A percentile compares a stretch with the other conserved stretches of the same genome.
Conservation (phyloP, 2,329 filamentous ascomycete genomes). For the Pseudogymnoascus destructans region DNA sequence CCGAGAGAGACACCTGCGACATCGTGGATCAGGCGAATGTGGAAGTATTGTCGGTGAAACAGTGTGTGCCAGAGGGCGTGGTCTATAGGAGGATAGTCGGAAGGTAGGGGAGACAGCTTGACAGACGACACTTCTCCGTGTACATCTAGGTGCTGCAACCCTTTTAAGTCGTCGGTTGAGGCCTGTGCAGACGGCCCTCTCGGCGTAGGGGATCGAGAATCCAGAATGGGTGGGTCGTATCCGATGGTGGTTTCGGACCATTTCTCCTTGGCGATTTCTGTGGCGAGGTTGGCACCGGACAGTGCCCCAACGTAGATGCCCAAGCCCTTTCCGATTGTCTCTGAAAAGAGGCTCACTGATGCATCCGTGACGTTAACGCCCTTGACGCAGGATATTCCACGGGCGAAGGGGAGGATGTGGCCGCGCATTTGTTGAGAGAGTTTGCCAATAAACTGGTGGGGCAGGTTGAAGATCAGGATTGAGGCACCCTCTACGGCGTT, state of each 20-base stretch:
- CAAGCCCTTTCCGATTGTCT: slow-evolving; percentile 81
- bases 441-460: slow-evolving; percentile 87
- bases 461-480: slow-evolving; percentile 89
- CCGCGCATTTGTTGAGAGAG: slow-evolving; percentile 76
- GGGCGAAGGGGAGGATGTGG: slow-evolving; percentile 79
- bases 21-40: slow-evolving; percentile 84
- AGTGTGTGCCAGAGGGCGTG: slow-evolving; percentile 71
- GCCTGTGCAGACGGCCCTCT: slow-evolving; percentile 36
- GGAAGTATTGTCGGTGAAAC: slow-evolving; percentile 95
- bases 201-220: slow-evolving; percentile 63
- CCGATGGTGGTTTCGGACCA: slow-evolving; percentile 96
- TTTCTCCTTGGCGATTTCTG: slow-evolving; percentile 87
- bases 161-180: slow-evolving; percentile 37
- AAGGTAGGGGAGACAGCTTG: slow-evolving; percentile 61
- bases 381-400: slow-evolving; percentile 96
- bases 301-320: slow-evolving; percentile 95
- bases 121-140: slow-evolving; percentile 54
- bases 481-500: slow-evolving; percentile 74
- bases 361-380: slow-evolving; percentile 85
- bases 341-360: slow-evolving; percentile 80
- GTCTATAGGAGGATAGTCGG: slow-evolving; percentile 74
- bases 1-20: slow-evolving; percentile 95
- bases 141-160: slow-evolving; percentile 52
- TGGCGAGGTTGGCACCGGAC: slow-evolving; percentile 91
- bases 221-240: slow-evolving; percentile 83